Conservation (phyloP, 2,329 filamentous ascomycete species). For the Coniochaeta sp. region DNA sequence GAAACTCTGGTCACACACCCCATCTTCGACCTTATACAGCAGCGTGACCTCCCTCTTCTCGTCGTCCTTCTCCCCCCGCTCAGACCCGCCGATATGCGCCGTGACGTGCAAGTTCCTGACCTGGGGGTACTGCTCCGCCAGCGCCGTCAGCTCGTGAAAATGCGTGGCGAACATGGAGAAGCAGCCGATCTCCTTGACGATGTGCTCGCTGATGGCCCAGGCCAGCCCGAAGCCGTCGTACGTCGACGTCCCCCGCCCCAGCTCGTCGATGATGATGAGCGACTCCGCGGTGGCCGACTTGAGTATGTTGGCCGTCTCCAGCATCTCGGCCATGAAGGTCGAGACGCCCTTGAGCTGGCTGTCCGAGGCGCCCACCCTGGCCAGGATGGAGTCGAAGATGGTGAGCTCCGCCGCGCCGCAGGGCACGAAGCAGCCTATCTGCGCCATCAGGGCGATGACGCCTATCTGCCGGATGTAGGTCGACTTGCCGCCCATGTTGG, state of each 20-base stretch:
- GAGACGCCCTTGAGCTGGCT: constrained; percentile 96
- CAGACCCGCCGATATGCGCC: constrained; percentile 68
- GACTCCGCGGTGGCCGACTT: constrained; percentile 94
- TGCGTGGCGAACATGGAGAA: constrained; percentile 96
- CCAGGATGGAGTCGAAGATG: constrained; percentile 94
- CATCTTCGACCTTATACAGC: constrained; percentile 92
- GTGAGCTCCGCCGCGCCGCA: constrained; percentile 85
- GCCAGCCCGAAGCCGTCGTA: constrained; percentile 99
- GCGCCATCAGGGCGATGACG: constrained; percentile 94
- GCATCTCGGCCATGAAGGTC: constrained; percentile 99
- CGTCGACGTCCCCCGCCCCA: constrained; percentile 92
- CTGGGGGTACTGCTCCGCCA: constrained; percentile 78
- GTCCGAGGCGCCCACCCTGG: constrained; percentile 90
- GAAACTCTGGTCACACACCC: constrained; percentile 94
- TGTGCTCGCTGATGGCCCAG: constrained; percentile 98
- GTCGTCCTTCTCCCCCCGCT: constrained; percentile 25
- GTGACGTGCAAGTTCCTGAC: constrained; percentile 94
- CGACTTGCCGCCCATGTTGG: constrained; percentile 98
- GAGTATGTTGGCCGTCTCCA: constrained; percentile 96
- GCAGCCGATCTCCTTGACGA: constrained; percentile 88
- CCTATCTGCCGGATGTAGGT: constrained; percentile 98
- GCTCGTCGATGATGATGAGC: constrained; percentile 96
- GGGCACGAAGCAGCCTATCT: constrained; percentile 93
- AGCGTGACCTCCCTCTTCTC: constrained; percentile 81
- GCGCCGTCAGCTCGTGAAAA: constrained; percentile 92